phyloP scores from a whole-genome alignment of 1,139 yeast genomes.

The Zygosaccharomyces sapae region DNA sequence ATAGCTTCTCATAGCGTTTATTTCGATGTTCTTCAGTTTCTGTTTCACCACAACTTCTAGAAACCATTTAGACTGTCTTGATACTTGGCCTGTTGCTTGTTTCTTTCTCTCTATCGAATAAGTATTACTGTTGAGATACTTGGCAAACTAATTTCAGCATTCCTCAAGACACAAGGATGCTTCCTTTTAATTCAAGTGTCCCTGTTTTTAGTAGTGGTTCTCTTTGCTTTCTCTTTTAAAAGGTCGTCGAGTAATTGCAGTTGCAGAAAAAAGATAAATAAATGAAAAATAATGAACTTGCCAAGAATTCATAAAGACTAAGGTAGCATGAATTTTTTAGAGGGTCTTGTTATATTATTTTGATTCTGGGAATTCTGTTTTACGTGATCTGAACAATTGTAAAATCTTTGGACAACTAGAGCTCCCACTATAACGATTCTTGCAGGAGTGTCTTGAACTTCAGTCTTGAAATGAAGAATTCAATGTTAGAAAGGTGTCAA shows the following conservation, averaged over 20 bases:
- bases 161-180: background rate
- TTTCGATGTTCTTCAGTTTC: slow-evolving; percentile 23
- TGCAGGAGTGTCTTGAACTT: no score
- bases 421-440: no score
- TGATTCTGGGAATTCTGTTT: background rate
- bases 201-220: background rate
- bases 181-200: no score
- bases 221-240: background rate
- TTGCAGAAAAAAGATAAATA: no score
- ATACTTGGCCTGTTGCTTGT: no score
- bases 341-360: background rate
- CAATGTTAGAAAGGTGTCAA: no score
- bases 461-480: no score
- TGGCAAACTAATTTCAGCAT: background rate
- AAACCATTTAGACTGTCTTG: slow-evolving; percentile 7
- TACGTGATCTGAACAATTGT: background rate
- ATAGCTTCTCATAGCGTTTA: slow-evolving; percentile 27
- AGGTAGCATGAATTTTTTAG: background rate
- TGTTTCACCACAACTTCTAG: slow-evolving; percentile 6
- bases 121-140: no score
- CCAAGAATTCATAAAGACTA: background rate
- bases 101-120: no score
- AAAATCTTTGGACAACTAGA: background rate
- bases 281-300: background rate
- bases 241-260: background rate